Conservation (phyloP, 2,329 filamentous ascomycete species). For the Fusarium redolens region DNA sequence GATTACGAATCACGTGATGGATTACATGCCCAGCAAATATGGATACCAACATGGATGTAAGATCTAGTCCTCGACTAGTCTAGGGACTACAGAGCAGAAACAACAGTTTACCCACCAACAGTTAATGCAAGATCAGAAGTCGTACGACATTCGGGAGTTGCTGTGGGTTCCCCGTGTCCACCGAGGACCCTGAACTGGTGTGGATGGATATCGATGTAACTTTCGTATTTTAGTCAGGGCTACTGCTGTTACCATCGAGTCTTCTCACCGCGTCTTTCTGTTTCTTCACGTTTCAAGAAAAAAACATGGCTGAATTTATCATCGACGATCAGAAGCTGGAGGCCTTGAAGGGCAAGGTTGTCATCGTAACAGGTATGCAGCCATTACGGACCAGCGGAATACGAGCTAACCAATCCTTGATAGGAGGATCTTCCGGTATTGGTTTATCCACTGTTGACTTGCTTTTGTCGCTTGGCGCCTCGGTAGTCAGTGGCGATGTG, state of each 20-base stretch:
- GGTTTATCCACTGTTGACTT: constrained; percentile 66
- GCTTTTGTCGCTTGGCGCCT: constrained; percentile 64
- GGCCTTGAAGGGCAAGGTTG: constrained; percentile 60
- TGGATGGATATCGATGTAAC: background rate
- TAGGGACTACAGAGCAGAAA: background rate
- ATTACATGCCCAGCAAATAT: background rate
- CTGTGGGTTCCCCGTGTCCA: background rate
- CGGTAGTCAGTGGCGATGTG: constrained; percentile 66
- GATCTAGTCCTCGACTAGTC: background rate
- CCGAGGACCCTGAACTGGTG: background rate
- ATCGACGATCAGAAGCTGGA: constrained; percentile 58
- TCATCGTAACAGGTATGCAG: constrained; percentile 59
- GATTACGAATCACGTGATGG: background rate
- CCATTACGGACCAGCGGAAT: background rate
- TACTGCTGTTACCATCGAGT: background rate
- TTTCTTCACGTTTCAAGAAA: background rate
- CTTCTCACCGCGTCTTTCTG: background rate
- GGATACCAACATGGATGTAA: background rate
- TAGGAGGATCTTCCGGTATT: constrained; percentile 69
- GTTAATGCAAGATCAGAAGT: background rate
- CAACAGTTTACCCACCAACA: background rate
- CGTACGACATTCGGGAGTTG: background rate
- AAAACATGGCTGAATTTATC: constrained; percentile 56
- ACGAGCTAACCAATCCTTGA: background rate
- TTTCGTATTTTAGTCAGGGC: background rate